phyloP scores from a whole-genome alignment of 2,329 filamentous ascomycete genomes.

The Podosphaera aphanis region DNA sequence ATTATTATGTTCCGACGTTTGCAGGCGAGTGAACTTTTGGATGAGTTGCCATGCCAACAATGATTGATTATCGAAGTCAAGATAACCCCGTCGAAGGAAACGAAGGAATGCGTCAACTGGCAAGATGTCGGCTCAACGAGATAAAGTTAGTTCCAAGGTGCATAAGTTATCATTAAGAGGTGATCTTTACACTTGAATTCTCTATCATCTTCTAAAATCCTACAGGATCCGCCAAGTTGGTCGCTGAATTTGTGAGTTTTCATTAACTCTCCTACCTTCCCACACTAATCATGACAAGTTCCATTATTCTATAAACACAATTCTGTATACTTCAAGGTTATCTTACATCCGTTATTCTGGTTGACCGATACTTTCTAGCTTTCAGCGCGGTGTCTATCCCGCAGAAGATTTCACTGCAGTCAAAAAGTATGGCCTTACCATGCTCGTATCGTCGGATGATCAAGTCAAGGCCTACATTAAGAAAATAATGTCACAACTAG shows the following conservation, averaged over 20 bases:
- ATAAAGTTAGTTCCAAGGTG: constrained; percentile 60
- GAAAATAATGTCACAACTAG: constrained; percentile 94
- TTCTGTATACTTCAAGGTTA: constrained; percentile 36
- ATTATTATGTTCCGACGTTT: no score
- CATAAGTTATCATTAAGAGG: constrained; percentile 87
- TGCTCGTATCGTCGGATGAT: constrained; percentile 68
- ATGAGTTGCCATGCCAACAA: not conserved
- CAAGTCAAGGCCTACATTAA: constrained; percentile 98
- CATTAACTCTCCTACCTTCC: not conserved
- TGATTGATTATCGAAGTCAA: not conserved
- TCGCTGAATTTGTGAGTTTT: constrained; percentile 71
- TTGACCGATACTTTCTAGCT: constrained; percentile 25
- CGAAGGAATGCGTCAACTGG: not conserved
- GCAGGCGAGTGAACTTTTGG: no score
- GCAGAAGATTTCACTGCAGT: constrained; percentile 93
- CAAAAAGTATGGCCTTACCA: constrained; percentile 95
- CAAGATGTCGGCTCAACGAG: constrained; percentile 13
- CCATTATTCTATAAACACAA: constrained; percentile 95
- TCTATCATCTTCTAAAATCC: constrained; percentile 13
- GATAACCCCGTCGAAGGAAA: not conserved
- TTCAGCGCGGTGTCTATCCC: constrained; percentile 68
- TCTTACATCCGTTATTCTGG: not conserved
- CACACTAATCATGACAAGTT: constrained; percentile 30
- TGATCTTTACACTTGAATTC: constrained; percentile 20
- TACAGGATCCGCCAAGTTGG: constrained; percentile 53